Evolutionary conservation across 202 grass and related monocot genomes (phyloP).

Genomic region (Musa balbisiana): DNA sequence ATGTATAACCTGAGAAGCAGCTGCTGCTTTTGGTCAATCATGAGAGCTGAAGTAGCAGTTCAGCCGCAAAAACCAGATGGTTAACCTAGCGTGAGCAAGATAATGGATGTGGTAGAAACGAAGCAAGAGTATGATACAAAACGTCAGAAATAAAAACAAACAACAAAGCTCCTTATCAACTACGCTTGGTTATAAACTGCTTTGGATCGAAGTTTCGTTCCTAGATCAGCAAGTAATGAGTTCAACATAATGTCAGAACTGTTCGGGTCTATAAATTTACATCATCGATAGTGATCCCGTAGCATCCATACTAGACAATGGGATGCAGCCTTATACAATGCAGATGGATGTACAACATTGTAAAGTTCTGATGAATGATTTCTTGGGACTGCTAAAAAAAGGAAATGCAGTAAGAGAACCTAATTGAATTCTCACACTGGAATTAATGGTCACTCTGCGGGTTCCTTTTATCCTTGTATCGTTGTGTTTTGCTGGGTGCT

Average conservation of each 20-base stretch:
- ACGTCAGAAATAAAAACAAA: no score
- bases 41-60: no score
- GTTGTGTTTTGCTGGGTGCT: background rate
- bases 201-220: background rate
- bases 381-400: background rate
- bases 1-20: no score
- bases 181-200: background rate
- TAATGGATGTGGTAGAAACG: no score
- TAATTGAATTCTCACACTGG: background rate
- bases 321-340: background rate
- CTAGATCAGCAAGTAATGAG: background rate
- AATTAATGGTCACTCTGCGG: background rate
- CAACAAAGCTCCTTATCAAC: no score
- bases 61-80: no score
- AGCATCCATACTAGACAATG: background rate
- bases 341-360: background rate
- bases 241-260: background rate
- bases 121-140: no score
- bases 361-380: constrained; percentile 1
- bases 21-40: no score
- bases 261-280: background rate
- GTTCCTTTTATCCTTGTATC: background rate
- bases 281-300: background rate
- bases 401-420: background rate
- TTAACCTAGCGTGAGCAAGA: no score